Conservation (phyloP, 768 basidiomycete species). For the Russula abietina region DNA sequence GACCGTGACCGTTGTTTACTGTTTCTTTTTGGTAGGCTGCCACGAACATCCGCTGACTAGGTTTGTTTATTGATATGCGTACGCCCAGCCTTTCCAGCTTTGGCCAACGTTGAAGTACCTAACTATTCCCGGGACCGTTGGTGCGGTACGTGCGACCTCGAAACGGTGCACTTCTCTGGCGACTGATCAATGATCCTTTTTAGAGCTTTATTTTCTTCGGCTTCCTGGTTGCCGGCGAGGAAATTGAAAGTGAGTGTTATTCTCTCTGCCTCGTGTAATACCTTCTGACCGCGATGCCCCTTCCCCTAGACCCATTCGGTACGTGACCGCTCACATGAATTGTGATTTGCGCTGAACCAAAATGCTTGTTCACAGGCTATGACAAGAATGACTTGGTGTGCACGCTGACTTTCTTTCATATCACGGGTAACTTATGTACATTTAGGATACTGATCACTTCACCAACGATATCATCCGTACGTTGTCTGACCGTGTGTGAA, state of each 20-base stretch:
- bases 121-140: constrained; percentile 57
- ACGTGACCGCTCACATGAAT: constrained; percentile 20
- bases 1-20: constrained; percentile 57
- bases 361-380: constrained; percentile 37
- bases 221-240: constrained; percentile 67
- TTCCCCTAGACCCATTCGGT: constrained; percentile 42
- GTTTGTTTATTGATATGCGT: constrained; percentile 12
- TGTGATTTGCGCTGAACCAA: constrained; percentile 11
- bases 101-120: constrained; percentile 49
- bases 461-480: constrained; percentile 61
- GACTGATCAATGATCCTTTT: background rate
- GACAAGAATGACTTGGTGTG: constrained; percentile 67
- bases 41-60: background rate
- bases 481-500: constrained; percentile 25
- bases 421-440: constrained; percentile 6
- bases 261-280: constrained; percentile 5
- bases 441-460: constrained; percentile 63
- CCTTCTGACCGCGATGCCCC: constrained; percentile 10
- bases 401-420: constrained; percentile 13
- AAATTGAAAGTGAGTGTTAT: constrained; percentile 57
- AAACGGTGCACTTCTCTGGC: background rate
- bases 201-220: constrained; percentile 69
- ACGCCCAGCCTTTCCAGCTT: constrained; percentile 60
- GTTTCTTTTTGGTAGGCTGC: constrained; percentile 48
- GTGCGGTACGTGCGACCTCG: constrained; percentile 37